phyloP scores from a whole-genome alignment of 306 rosid genomes.

The Hippophae tibetana region DNA sequence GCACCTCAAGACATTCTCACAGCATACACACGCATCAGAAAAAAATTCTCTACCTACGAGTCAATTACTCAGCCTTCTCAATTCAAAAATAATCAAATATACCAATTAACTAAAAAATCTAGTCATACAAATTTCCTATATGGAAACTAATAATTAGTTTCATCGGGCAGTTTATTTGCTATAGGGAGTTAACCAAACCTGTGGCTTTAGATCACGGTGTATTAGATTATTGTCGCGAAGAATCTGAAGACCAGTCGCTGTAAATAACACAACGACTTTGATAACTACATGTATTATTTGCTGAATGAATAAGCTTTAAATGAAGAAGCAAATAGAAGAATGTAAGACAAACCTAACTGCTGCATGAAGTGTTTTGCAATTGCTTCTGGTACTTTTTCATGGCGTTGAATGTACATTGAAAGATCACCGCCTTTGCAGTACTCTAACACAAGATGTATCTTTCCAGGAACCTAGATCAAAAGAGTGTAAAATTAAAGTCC shows the following conservation, averaged over 20 bases:
- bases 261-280: conserved; percentile 23
- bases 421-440: conserved; percentile 98
- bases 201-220: conserved; percentile 95
- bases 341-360: conserved; percentile 67
- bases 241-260: conserved; percentile 92
- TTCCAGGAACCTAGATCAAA: conserved; percentile 73
- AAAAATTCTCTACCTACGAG: background rate
- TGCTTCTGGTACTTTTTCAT: conserved; percentile 76
- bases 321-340: conserved; percentile 6
- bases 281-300: conserved; percentile 9
- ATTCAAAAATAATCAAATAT: background rate
- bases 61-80: conserved; percentile 3
- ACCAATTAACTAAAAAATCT: background rate
- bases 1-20: conserved; percentile 3
- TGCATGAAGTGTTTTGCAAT: conserved; percentile 86
- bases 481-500: conserved; percentile 8
- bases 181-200: conserved; percentile 40
- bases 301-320: background rate
- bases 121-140: background rate
- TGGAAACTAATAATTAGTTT: too few species aligned
- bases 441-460: conserved; percentile 90
- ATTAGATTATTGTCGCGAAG: conserved; percentile 88
- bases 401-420: conserved; percentile 69
- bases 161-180: conserved; percentile 5
- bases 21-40: background rate